phyloP scores from a whole-genome alignment of 805 yeast species.

The Hanseniaspora pseudoguilliermondii region DNA sequence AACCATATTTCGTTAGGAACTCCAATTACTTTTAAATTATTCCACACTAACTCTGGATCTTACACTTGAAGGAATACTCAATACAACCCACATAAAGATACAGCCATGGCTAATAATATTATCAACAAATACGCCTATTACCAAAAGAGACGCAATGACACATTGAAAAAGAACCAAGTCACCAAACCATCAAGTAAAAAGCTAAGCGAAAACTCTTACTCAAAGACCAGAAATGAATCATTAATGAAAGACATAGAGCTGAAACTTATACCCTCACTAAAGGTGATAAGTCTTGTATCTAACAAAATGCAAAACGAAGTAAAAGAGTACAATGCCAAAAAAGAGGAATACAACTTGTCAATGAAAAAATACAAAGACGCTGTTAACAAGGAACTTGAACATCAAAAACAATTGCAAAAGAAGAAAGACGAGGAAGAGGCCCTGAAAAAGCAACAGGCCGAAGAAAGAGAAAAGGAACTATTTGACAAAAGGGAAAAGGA shows the following conservation, averaged over 20 bases:
- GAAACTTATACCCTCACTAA: slow-evolving; percentile 5
- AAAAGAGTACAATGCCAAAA: slow-evolving; percentile 14
- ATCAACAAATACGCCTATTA: background rate
- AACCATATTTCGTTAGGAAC: too few relatives aligned
- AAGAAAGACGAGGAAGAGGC: slow-evolving; percentile 16
- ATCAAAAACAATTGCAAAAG: slow-evolving; percentile 18
- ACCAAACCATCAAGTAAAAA: background rate
- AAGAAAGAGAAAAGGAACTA: slow-evolving; percentile 20
- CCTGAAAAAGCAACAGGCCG: slow-evolving; percentile 20
- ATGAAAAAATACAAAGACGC: slow-evolving; percentile 23
- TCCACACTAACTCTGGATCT: too few relatives aligned
- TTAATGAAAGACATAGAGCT: background rate
- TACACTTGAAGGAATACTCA: background rate
- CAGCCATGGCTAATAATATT: background rate
- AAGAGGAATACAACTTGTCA: slow-evolving; percentile 16
- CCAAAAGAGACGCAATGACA: background rate
- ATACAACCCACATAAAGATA: background rate
- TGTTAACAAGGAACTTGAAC: slow-evolving; percentile 17
- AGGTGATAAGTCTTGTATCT: slow-evolving; percentile 2
- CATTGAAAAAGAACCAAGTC: background rate
- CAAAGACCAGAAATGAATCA: background rate
- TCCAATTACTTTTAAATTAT: too few relatives aligned
- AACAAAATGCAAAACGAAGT: background rate
- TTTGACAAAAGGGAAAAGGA: slow-evolving; percentile 18
- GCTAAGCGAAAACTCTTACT: background rate